Conservation (phyloP, 306 rosid genomes). For the Nissolia schottii region DNA sequence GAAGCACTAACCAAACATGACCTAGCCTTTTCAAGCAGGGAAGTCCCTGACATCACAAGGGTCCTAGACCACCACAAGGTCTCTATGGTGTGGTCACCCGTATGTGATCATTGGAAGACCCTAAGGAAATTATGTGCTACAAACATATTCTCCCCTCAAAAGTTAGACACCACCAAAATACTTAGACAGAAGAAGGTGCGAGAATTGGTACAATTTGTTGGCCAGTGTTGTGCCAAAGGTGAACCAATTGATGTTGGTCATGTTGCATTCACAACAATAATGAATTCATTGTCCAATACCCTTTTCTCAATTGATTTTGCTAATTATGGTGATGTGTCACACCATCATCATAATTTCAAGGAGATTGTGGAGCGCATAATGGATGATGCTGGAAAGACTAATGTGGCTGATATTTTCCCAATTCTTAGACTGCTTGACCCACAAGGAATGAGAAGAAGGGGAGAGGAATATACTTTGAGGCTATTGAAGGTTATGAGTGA, state of each 20-base stretch:
- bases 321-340: not conserved
- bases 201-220: not conserved
- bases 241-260: constrained; percentile 1
- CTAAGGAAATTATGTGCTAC: constrained; percentile 7
- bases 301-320: constrained; percentile 2
- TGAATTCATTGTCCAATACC: constrained; percentile 2
- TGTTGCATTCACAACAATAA: not conserved
- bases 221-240: not conserved
- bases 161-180: not conserved
- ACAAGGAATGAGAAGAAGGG: not conserved
- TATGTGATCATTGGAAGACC: not conserved
- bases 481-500: not conserved
- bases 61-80: not conserved
- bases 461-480: not conserved
- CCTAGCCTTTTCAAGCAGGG: not conserved
- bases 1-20: constrained; percentile 2
- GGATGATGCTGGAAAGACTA: not conserved
- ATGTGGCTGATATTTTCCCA: constrained; percentile 4
- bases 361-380: not conserved
- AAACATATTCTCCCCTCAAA: not conserved
- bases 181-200: not conserved
- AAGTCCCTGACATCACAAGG: not conserved
- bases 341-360: not conserved
- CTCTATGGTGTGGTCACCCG: not conserved
- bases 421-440: constrained; percentile 4